These are phyloP conservation scores for Dendrobium catenatum DNA, from an alignment of 106 monocot genomes.

Conservation along the genomic window DNA sequence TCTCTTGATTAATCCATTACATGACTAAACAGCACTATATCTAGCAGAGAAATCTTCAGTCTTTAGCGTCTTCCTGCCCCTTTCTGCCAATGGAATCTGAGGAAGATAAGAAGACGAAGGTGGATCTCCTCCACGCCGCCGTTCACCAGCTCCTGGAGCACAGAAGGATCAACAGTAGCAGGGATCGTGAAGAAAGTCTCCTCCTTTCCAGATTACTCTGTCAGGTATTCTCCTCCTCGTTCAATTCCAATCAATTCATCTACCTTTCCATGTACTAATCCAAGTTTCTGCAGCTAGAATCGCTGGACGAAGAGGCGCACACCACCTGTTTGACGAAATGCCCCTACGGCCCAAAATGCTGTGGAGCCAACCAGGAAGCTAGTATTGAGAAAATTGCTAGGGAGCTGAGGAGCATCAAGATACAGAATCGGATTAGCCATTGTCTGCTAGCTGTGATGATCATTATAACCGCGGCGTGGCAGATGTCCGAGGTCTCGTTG, in stretches of 20 bases:
- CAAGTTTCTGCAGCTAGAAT: slow-evolving; percentile 14
- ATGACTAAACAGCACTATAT: neutral
- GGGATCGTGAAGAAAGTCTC: slow-evolving; percentile 23
- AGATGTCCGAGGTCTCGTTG: slow-evolving; percentile 35
- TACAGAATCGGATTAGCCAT: slow-evolving; percentile 56
- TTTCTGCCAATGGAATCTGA: neutral
- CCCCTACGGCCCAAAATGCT: neutral
- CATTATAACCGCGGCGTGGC: slow-evolving; percentile 38
- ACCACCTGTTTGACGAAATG: neutral
- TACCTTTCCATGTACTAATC: neutral
- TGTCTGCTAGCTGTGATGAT: slow-evolving; percentile 45
- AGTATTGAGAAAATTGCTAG: slow-evolving; percentile 24
- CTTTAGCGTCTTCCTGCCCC: neutral
- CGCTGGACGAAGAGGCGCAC: slow-evolving; percentile 10
- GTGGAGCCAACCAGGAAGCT: slow-evolving; percentile 2
- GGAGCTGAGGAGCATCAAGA: slow-evolving; percentile 48
- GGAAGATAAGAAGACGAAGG: slow-evolving; percentile 14
- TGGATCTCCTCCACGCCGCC: slow-evolving; percentile 23
- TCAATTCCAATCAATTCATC: neutral
- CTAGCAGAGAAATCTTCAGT: neutral
- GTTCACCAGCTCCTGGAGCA: slow-evolving; percentile 24
- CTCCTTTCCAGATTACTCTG: slow-evolving; percentile 29
- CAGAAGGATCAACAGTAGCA: slow-evolving; percentile 9
- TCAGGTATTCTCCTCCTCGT: slow-evolving; percentile 18
- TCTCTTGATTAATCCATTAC: neutral